phyloP scores from a whole-genome alignment of 2,329 filamentous ascomycete species.

The Microdochium bolleyi region DNA sequence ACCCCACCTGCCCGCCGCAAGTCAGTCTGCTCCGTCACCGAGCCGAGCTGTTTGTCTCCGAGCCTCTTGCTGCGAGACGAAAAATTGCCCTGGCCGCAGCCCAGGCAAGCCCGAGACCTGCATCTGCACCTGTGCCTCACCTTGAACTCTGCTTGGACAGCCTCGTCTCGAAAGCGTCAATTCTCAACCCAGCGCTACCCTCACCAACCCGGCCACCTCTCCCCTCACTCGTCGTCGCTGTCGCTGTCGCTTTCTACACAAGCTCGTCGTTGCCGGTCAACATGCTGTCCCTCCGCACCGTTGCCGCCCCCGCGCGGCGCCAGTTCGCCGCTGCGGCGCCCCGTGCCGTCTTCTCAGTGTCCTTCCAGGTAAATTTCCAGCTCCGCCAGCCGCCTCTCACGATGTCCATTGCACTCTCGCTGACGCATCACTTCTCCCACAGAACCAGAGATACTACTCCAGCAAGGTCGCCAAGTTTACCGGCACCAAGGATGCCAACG shows the following conservation, averaged over 20 bases:
- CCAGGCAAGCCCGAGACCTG: not conserved
- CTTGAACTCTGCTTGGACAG: not conserved
- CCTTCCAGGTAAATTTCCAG: conserved; percentile 45
- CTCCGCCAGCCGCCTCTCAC: conserved; percentile 2
- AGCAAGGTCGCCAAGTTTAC: conserved; percentile 83
- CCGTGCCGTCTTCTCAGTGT: conserved; percentile 40
- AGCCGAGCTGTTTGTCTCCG: not conserved
- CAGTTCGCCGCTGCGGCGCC: conserved; percentile 69
- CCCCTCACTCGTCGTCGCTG: conserved; percentile 6
- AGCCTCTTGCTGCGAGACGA: not conserved
- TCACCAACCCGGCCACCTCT: conserved; percentile 5
- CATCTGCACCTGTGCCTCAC: not conserved
- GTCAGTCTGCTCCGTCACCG: not conserved
- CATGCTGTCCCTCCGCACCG: conserved; percentile 78
- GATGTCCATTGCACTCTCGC: conserved; percentile 6
- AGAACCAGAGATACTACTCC: conserved; percentile 57
- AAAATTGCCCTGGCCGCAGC: not conserved
- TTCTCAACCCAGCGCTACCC: not conserved
- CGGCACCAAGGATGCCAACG: conserved; percentile 80
- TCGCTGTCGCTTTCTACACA: conserved; percentile 6
- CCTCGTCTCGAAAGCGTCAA: not conserved
- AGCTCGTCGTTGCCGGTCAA: conserved; percentile 28
- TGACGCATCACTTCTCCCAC: conserved; percentile 11
- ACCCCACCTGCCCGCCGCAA: too few species aligned
- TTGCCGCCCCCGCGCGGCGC: conserved; percentile 66